Conservation (phyloP, 148 eudicot genomes). For the Fagopyrum tataricum region DNA sequence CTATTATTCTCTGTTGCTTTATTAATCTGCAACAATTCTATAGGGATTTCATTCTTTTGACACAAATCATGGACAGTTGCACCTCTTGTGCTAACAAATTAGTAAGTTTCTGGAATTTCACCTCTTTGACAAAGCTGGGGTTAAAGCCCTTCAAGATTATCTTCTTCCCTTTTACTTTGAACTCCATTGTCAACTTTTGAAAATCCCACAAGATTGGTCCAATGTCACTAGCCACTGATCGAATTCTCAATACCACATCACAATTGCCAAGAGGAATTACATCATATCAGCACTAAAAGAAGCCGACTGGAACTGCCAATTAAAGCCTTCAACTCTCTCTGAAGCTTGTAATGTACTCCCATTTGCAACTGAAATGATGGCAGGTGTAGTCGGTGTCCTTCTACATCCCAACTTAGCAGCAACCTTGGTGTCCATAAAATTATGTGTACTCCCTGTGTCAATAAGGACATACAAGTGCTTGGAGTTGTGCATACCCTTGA, state of each 20-base stretch:
- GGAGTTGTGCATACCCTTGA: not conserved
- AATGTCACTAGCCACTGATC: not conserved
- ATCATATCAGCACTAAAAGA: not conserved
- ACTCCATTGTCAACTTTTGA: not conserved
- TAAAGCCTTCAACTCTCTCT: not conserved
- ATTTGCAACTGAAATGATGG: not conserved
- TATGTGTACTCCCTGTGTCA: conserved; percentile 17
- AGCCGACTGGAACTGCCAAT: not conserved
- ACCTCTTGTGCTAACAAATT: rapidly evolving
- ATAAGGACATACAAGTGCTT: not conserved
- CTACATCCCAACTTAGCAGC: not conserved
- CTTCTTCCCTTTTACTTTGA: not conserved
- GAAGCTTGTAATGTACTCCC: not conserved
- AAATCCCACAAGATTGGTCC: not conserved
- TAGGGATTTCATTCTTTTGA: not conserved
- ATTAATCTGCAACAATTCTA: no score
- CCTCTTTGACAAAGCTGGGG: not conserved
- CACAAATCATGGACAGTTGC: not conserved
- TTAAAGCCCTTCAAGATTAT: not conserved
- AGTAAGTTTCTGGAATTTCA: not conserved
- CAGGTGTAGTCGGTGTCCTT: rapidly evolving
- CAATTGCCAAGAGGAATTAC: conserved; percentile 4
- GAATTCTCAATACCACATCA: conserved; percentile 2
- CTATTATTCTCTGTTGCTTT: not conserved
- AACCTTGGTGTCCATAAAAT: not conserved